These are phyloP conservation scores for Ustilago bromivora DNA, from an alignment of 1,284 basidiomycete genomes.

Conservation along the genomic window DNA sequence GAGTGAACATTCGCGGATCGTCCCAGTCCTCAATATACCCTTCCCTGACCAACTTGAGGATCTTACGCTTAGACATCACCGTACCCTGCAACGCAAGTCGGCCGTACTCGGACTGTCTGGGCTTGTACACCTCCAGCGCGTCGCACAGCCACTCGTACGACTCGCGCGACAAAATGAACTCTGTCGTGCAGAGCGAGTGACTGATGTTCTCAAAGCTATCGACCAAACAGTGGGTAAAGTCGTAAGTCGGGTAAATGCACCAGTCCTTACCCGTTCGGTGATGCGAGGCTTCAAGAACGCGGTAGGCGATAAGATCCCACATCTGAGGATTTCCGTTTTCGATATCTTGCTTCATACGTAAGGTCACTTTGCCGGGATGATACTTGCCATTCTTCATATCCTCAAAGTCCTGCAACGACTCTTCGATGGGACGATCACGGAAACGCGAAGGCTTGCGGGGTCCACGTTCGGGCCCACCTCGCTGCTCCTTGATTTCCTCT, in stretches of 20 bases:
- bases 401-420: constrained; percentile 89
- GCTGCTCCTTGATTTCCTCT: constrained; percentile 89
- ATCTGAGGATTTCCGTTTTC: constrained; percentile 91
- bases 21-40: constrained; percentile 93
- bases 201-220: constrained; percentile 99
- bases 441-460: constrained; percentile 87
- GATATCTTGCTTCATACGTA: constrained; percentile 98
- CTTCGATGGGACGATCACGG: constrained; percentile 83
- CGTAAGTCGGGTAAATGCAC: constrained; percentile 91
- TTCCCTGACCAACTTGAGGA: constrained; percentile 87
- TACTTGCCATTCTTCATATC: constrained; percentile 93
- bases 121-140: constrained; percentile 94
- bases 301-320: constrained; percentile 99
- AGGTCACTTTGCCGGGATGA: constrained; percentile 86
- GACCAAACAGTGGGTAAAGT: constrained; percentile 97
- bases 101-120: constrained; percentile 97
- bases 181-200: constrained; percentile 96
- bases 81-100: constrained; percentile 93
- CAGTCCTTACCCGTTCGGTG: constrained; percentile 93
- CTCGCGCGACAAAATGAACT: constrained; percentile 95
- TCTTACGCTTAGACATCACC: constrained; percentile 97
- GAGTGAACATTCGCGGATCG: constrained; percentile 96
- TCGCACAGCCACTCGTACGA: constrained; percentile 99
- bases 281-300: constrained; percentile 89
- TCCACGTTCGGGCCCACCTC: constrained; percentile 85